These are phyloP conservation scores for Aspergillus sergii DNA, from an alignment of 2,329 filamentous ascomycete species.

Conservation along the genomic window DNA sequence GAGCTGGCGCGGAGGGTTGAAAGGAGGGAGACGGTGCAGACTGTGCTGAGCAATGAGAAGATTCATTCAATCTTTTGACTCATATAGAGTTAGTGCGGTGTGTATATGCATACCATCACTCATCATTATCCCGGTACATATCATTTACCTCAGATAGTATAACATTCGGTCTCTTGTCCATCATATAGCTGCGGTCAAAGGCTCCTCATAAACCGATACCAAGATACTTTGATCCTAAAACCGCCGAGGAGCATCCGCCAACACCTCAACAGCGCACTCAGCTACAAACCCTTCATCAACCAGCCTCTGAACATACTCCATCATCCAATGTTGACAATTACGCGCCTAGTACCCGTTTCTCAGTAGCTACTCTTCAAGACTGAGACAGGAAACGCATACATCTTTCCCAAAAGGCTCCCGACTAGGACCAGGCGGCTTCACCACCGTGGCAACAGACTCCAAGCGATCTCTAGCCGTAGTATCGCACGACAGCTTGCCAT, in stretches of 20 bases:
- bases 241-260: not conserved
- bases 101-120: no score
- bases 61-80: not conserved
- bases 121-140: no score
- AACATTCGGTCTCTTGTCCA: no score
- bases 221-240: no score
- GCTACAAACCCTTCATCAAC: not conserved
- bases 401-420: not conserved
- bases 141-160: no score
- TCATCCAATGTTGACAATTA: conserved; percentile 7
- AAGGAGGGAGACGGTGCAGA: not conserved
- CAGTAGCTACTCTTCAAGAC: not conserved
- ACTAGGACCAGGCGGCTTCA: conserved; percentile 4
- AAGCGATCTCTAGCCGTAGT: conserved; percentile 5
- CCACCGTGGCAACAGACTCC: conserved; percentile 4
- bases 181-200: not conserved
- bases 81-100: not conserved
- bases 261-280: not conserved
- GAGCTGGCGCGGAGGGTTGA: not conserved
- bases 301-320: conserved; percentile 7
- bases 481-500: not conserved
- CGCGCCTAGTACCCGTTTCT: not conserved
- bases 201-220: no score
- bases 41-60: not conserved
- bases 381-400: not conserved